These are phyloP conservation scores for Penicillium sp. DNA, from an alignment of 2,329 filamentous ascomycete genomes.

Conservation along the genomic window DNA sequence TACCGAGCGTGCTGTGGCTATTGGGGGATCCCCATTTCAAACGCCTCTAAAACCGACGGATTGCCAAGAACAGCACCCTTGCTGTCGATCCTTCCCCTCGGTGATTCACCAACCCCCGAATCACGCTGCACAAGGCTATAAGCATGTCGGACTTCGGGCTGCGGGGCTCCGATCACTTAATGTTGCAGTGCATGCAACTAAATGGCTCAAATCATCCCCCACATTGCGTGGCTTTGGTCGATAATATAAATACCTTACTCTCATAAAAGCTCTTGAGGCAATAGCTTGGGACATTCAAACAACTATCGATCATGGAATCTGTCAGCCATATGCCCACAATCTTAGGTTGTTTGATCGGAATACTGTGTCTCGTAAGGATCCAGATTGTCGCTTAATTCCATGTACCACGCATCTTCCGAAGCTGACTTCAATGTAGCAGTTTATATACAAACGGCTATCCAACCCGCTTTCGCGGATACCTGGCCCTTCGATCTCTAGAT, in stretches of 20 bases:
- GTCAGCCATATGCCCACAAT: slow-evolving; percentile 1
- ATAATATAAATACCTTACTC: not conserved
- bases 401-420: not conserved
- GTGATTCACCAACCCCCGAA: not conserved
- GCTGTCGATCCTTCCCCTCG: not conserved
- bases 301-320: not conserved
- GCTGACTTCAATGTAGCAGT: slow-evolving; percentile 1
- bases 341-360: not conserved
- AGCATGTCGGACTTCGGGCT: not conserved
- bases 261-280: not conserved
- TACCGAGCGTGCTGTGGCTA: not conserved
- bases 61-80: not conserved
- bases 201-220: not conserved
- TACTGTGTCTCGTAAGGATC: slow-evolving; percentile 1
- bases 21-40: not conserved
- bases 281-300: not conserved
- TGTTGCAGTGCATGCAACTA: not conserved
- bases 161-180: not conserved
- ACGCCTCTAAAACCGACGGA: not conserved
- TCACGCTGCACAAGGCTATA: not conserved
- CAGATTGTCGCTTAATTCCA: not conserved
- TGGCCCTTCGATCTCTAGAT: slow-evolving; percentile 27
- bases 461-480: slow-evolving; percentile 20
- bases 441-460: slow-evolving; percentile 9
- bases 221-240: not conserved